Conservation (phyloP, 2,329 filamentous ascomycete species). For the Cladophialophora exuberans region DNA sequence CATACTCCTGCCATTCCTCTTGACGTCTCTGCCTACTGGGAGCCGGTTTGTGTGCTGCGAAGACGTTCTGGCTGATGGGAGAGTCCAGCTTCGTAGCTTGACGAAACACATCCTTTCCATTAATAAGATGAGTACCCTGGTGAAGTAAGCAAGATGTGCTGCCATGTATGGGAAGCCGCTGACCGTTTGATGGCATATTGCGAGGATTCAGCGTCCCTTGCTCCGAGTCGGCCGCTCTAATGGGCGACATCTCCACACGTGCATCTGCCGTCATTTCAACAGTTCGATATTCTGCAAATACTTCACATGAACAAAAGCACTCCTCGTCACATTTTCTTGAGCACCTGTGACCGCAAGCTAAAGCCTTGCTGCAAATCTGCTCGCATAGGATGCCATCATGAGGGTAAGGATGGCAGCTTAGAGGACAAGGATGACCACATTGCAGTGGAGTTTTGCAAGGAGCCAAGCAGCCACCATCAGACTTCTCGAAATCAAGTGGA, state of each 20-base stretch:
- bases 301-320: slow-evolving; percentile 29
- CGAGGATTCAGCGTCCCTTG: not conserved
- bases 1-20: no score
- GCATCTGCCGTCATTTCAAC: not conserved
- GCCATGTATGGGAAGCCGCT: slow-evolving; percentile 13
- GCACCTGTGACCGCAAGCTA: slow-evolving; percentile 30
- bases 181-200: slow-evolving; percentile 15
- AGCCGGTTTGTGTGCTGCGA: no score
- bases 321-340: slow-evolving; percentile 20
- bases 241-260: not conserved
- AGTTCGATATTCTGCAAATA: slow-evolving; percentile 18
- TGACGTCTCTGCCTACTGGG: no score
- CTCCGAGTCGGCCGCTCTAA: not conserved
- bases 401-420: slow-evolving; percentile 54
- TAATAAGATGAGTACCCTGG: slow-evolving; percentile 6
- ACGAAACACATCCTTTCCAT: not conserved
- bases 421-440: slow-evolving; percentile 58
- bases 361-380: slow-evolving; percentile 36
- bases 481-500: slow-evolving; percentile 49
- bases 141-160: slow-evolving; percentile 26
- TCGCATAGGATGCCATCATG: slow-evolving; percentile 42
- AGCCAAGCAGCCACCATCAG: slow-evolving; percentile 57
- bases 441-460: slow-evolving; percentile 49
- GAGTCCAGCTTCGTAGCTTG: not conserved
- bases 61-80: not conserved